Evolutionary conservation across 2,329 filamentous ascomycete species (phyloP).

Genomic region (Aureobasidium uvarum): DNA sequence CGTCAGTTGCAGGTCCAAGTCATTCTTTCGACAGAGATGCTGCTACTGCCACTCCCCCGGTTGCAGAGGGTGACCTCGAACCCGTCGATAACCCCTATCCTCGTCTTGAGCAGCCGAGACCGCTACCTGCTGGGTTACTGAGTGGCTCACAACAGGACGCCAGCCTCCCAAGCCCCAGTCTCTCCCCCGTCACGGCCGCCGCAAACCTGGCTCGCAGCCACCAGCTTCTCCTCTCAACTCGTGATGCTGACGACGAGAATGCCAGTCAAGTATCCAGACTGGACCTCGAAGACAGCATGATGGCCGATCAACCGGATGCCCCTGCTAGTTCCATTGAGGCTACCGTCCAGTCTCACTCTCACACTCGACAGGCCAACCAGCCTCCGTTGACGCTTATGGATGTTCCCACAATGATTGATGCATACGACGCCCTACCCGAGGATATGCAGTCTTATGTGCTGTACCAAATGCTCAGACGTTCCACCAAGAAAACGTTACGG

Average conservation of each 20-base stretch:
- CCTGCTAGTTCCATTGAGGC: neutral
- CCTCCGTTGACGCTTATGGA: constrained; percentile 57
- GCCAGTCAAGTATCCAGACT: constrained; percentile 37
- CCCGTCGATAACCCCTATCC: constrained; percentile 42
- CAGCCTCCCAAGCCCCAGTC: constrained; percentile 87
- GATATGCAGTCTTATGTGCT: constrained; percentile 95
- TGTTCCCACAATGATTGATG: constrained; percentile 80
- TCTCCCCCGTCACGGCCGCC: constrained; percentile 85
- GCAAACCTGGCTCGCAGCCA: constrained; percentile 54
- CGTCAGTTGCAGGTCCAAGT: constrained; percentile 5
- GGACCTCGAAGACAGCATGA: constrained; percentile 36
- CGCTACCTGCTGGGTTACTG: constrained; percentile 56
- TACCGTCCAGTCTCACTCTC: constrained; percentile 1
- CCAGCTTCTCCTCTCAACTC: constrained; percentile 25
- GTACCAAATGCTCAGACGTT: constrained; percentile 89
- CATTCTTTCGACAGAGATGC: neutral
- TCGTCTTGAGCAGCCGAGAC: constrained; percentile 29
- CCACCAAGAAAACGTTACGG: constrained; percentile 81
- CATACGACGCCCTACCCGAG: constrained; percentile 85
- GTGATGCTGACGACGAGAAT: constrained; percentile 34
- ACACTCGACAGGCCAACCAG: neutral
- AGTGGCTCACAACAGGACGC: constrained; percentile 77
- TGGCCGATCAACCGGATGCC: neutral
- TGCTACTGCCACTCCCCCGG: constrained; percentile 66
- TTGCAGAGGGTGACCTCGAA: constrained; percentile 69